Evolutionary conservation across 805 yeast species (phyloP).

Genomic region (Saturnispora sanitii): DNA sequence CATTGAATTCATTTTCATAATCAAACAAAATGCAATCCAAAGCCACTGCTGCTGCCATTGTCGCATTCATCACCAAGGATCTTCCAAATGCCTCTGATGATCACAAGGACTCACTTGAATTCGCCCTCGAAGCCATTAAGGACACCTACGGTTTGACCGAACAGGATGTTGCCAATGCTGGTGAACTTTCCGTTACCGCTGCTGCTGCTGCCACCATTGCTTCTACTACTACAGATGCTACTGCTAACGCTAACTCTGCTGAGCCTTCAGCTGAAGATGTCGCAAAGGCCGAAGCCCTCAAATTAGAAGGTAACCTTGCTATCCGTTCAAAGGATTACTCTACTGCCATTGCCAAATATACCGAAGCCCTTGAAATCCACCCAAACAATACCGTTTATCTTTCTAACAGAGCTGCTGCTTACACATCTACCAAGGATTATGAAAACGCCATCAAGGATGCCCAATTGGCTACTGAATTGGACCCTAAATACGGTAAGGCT

Average conservation of each 20-base stretch:
- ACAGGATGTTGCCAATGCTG: constrained; percentile 28
- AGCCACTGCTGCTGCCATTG: constrained; percentile 64
- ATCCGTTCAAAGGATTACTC: constrained; percentile 70
- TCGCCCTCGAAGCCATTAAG: constrained; percentile 84
- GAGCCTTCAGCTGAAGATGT: constrained; percentile 32
- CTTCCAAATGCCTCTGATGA: constrained; percentile 52
- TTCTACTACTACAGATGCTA: not conserved
- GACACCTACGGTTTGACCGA: constrained; percentile 72
- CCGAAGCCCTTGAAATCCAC: constrained; percentile 64
- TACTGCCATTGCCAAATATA: constrained; percentile 65
- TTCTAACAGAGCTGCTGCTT: constrained; percentile 96
- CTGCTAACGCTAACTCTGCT: constrained; percentile 13
- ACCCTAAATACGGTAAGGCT: constrained; percentile 81
- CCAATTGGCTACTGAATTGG: constrained; percentile 62
- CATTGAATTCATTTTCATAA: not conserved
- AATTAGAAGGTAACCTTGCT: constrained; percentile 80
- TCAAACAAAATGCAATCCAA: constrained; percentile 27
- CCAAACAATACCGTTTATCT: constrained; percentile 73
- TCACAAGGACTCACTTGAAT: constrained; percentile 80
- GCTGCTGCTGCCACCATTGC: constrained; percentile 13
- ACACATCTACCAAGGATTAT: constrained; percentile 67
- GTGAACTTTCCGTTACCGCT: constrained; percentile 21
- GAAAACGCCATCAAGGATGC: constrained; percentile 79
- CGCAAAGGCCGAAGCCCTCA: constrained; percentile 73
- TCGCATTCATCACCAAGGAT: constrained; percentile 48